Evolutionary conservation across 179 eudicot species (phyloP).

Genomic region (Drosera spatulata): DNA sequence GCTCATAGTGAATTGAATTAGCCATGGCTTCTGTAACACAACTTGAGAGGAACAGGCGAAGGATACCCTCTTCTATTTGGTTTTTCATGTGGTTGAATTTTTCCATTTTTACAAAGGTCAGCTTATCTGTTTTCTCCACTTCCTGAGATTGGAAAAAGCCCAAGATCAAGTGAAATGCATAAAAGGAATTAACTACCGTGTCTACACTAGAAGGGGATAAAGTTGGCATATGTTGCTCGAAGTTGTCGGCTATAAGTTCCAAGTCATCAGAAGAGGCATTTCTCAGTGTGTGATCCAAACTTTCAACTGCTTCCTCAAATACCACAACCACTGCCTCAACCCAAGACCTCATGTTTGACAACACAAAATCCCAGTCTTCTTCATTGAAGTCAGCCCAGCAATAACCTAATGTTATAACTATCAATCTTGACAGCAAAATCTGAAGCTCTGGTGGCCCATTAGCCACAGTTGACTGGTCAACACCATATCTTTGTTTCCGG

Average conservation of each 20-base stretch:
- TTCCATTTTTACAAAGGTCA: slow-evolving; percentile 29
- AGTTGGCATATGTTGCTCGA: slow-evolving; percentile 21
- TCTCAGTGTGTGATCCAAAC: slow-evolving; percentile 43
- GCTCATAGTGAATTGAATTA: slow-evolving; percentile 27
- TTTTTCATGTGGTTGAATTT: slow-evolving; percentile 44
- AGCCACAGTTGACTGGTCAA: slow-evolving; percentile 24
- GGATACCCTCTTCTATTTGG: slow-evolving; percentile 69
- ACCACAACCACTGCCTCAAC: slow-evolving; percentile 68
- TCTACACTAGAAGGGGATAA: slow-evolving; percentile 32
- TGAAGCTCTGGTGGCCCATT: slow-evolving; percentile 52
- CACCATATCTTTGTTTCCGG: slow-evolving; percentile 59
- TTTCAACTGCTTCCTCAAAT: slow-evolving; percentile 88
- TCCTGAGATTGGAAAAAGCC: slow-evolving; percentile 24
- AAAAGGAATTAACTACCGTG: slow-evolving; percentile 62
- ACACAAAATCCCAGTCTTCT: slow-evolving; percentile 81
- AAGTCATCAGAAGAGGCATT: slow-evolving; percentile 19
- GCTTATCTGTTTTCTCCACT: slow-evolving; percentile 23
- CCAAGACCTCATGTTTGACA: slow-evolving; percentile 59
- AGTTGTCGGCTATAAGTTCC: slow-evolving; percentile 23
- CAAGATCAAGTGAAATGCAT: slow-evolving; percentile 47
- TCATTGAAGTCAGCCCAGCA: slow-evolving; percentile 82
- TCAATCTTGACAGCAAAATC: slow-evolving; percentile 50
- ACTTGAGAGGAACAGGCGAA: slow-evolving; percentile 76
- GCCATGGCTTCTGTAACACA: slow-evolving; percentile 74
- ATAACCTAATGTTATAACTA: slow-evolving; percentile 56